Conservation (phyloP, 345 rosid genomes). For the Citrus unshiu region DNA sequence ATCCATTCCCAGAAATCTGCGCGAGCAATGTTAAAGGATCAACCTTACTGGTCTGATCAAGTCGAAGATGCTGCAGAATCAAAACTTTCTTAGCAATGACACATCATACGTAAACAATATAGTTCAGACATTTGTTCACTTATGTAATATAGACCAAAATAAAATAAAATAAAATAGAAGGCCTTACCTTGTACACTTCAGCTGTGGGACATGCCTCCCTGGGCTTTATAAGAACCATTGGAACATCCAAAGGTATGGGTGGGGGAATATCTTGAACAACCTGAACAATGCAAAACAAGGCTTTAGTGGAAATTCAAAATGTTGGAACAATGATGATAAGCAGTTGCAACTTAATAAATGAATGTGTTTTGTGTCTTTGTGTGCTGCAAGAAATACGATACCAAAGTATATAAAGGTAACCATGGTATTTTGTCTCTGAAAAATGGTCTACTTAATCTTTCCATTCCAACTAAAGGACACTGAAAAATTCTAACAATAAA, state of each 20-base stretch:
- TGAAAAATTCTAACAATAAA: background rate
- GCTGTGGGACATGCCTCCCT: constrained; percentile 86
- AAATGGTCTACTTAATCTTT: background rate
- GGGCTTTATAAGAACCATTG: constrained; percentile 91
- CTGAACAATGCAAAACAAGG: constrained; percentile 33
- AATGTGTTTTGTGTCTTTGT: background rate
- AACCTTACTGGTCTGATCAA: constrained; percentile 67
- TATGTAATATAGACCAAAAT: background rate
- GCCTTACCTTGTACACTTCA: constrained; percentile 84
- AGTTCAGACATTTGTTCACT: background rate
- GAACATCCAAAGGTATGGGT: constrained; percentile 64
- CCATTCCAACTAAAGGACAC: background rate
- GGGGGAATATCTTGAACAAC: constrained; percentile 80
- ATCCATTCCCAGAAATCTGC: constrained; percentile 62
- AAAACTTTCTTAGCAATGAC: constrained; percentile 9
- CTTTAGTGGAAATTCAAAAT: constrained; percentile 13
- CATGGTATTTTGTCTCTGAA: background rate
- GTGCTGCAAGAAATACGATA: background rate
- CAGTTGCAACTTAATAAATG: background rate
- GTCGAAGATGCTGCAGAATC: constrained; percentile 50
- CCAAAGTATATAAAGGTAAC: background rate
- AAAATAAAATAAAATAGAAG: background rate
- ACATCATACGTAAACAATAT: constrained; percentile 2
- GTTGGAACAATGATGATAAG: background rate
- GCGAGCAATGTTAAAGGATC: constrained; percentile 75